Base-by-base conservation (phyloP, 371 early-diverging fungal species). In the Actinomucor elegans region DNA sequence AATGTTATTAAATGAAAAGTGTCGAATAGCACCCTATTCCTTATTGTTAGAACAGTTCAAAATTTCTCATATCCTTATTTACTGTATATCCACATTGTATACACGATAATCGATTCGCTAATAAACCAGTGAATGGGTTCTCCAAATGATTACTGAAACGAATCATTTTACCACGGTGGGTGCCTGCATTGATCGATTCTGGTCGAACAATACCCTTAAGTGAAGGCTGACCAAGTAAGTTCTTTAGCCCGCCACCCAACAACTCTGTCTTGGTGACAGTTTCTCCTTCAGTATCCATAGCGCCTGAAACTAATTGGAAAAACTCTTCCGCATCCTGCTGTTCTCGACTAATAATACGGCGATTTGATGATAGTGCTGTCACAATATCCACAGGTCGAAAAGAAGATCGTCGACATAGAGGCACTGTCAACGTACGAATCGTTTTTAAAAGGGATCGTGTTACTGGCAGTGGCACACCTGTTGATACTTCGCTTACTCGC, bases 251-350 rank as follows among this genome's bases (percentile, higher is more conserved):
- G 1, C 48, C 57, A 7, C 62, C 59, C 9, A 53, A 15, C 11
- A 28, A 12, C 21, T 47, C 57, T 0, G 35, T 41, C 15, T 57
- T 56, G 21, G 49, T 55, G 5, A 62, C 41, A 0, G 20, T 26
- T 31, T 54, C 57, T 23, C 59, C 72, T 45, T 94, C 94, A 5
- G 75, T 74, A 17, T 85, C 85, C 4, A 96, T 58, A 11, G 87
- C 81, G 43, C 85, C 80, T 3, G 90, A 87, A 1, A 96, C 79
- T 2, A 94, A 66, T 52, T 93, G 92, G 55, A 95, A 90, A 8
- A 94, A 82, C 58, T 96, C 96, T 65, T 96, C 94, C 1, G 96
- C 96, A 62, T 96, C 96, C 74, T 95, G 88, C 49, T 92, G 92
- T 55, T 87, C 87, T 44, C 83, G 82, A 58, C 85, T 86, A 57